A percentile compares a stretch with the other conserved stretches of the same genome.
Conservation (phyloP, 2,329 filamentous ascomycete genomes). For the Tricladium varicosporioides region DNA sequence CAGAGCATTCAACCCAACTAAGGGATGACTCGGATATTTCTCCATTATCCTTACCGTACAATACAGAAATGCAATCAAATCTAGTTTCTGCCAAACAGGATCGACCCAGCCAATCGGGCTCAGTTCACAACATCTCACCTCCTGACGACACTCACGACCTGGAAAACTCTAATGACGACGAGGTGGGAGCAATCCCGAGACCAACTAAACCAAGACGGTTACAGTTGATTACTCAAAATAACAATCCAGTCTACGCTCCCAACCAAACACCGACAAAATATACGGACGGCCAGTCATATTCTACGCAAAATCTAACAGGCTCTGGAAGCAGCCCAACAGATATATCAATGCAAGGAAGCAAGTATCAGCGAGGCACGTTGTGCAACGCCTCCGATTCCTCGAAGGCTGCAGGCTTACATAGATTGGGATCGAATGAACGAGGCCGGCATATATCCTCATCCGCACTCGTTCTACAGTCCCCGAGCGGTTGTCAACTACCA, state of each 20-base stretch:
- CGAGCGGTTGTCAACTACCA: background rate
- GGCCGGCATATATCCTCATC: background rate
- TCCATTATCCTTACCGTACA: background rate
- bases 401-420: background rate
- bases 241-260: background rate
- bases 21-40: background rate
- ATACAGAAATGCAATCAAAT: background rate
- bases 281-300: too few relatives aligned
- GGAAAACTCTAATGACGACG: background rate
- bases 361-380: background rate
- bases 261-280: background rate
- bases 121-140: background rate
- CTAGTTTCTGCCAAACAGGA: background rate
- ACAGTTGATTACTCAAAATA: background rate
- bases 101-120: background rate
- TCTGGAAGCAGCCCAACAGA: background rate
- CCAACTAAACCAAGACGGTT: background rate
- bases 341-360: background rate
- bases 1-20: background rate
- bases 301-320: background rate
- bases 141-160: background rate
- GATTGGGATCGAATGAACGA: background rate
- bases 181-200: too few relatives aligned
- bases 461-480: background rate
- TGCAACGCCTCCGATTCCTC: background rate